A percentile compares a stretch with the other conserved stretches of the same genome.
phyloP scores from a whole-genome alignment of 352 stramenopile genomes.

The Peronosclerospora sorghi region DNA sequence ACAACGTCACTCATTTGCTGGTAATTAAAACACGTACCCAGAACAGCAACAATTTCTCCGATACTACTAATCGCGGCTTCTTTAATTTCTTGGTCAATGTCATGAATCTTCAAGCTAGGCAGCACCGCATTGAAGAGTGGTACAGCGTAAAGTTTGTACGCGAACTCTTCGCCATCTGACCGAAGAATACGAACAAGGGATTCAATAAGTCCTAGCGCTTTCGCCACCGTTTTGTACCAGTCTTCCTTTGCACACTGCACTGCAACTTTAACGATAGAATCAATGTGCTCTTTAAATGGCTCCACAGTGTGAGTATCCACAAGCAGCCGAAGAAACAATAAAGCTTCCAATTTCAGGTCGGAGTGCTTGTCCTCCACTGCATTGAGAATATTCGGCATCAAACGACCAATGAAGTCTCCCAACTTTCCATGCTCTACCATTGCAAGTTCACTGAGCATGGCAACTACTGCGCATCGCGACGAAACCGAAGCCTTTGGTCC shows the following conservation, averaged over 20 bases:
- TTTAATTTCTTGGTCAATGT: conserved; percentile 99
- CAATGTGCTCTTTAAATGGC: conserved; percentile 72
- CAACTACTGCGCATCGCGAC: conserved; percentile 73
- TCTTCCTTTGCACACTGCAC: conserved; percentile 88
- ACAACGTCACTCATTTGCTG: background rate
- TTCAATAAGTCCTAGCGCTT: conserved; percentile 89
- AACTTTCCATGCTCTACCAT: conserved; percentile 67
- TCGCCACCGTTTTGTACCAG: conserved; percentile 98
- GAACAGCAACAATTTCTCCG: conserved; percentile 74
- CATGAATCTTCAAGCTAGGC: conserved; percentile 90
- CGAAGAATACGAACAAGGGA: conserved; percentile 83
- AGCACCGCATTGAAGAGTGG: conserved; percentile 89
- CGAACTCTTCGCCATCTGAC: conserved; percentile 18
- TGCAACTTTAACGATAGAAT: conserved; percentile 78
- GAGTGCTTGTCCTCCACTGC: conserved; percentile 88
- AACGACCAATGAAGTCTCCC: conserved; percentile 46
- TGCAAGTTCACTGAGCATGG: conserved; percentile 77
- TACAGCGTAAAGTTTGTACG: conserved; percentile 50
- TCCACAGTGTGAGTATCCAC: conserved; percentile 85
- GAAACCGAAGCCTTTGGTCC: conserved; percentile 62
- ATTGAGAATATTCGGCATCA: conserved; percentile 75
- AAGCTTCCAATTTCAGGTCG: conserved; percentile 92
- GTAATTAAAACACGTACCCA: conserved; percentile 26
- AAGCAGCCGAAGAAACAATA: conserved; percentile 88
- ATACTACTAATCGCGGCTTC: conserved; percentile 91